Evolutionary conservation across 768 basidiomycete genomes (phyloP).

Genomic region (Piloderma croceum): DNA sequence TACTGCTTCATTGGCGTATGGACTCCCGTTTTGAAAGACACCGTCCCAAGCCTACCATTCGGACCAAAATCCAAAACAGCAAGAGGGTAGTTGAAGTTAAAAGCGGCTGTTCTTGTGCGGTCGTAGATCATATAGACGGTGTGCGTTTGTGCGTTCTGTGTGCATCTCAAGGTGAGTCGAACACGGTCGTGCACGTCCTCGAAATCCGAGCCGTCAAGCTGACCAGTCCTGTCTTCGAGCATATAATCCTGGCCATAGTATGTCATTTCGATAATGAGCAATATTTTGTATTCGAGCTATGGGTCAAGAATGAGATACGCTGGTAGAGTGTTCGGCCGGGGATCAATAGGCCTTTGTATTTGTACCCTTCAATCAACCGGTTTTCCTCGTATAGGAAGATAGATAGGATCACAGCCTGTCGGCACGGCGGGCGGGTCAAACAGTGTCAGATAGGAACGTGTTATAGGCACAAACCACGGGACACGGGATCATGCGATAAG

Average conservation of each 20-base stretch:
- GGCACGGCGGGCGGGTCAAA: too few relatives aligned
- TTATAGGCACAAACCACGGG: too few relatives aligned
- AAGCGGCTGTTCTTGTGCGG: slow-evolving; percentile 21
- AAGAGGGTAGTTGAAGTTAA: slow-evolving; percentile 32
- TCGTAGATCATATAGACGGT: slow-evolving; percentile 53
- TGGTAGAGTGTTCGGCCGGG: too few relatives aligned
- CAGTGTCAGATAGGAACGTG: too few relatives aligned
- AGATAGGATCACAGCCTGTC: too few relatives aligned
- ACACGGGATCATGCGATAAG: too few relatives aligned
- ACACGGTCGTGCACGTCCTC: slow-evolving; percentile 60
- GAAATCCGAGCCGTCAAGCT: slow-evolving; percentile 50
- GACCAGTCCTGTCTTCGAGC: slow-evolving; percentile 59
- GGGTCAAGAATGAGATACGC: too few relatives aligned
- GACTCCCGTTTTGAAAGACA: slow-evolving; percentile 35
- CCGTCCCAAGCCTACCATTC: slow-evolving; percentile 44
- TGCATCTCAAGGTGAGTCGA: slow-evolving; percentile 44
- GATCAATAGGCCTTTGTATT: too few relatives aligned
- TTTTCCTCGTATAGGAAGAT: too few relatives aligned
- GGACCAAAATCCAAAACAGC: slow-evolving; percentile 48
- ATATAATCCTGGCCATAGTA: slow-evolving; percentile 58
- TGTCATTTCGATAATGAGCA: too few relatives aligned
- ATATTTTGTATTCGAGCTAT: too few relatives aligned
- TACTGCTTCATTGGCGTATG: slow-evolving; percentile 43
- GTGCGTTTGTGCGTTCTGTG: slow-evolving; percentile 34
- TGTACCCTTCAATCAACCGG: too few relatives aligned